Evolutionary conservation across 371 early-diverging fungal species (phyloP).

Genomic region (Actinomortierella ambigua): DNA sequence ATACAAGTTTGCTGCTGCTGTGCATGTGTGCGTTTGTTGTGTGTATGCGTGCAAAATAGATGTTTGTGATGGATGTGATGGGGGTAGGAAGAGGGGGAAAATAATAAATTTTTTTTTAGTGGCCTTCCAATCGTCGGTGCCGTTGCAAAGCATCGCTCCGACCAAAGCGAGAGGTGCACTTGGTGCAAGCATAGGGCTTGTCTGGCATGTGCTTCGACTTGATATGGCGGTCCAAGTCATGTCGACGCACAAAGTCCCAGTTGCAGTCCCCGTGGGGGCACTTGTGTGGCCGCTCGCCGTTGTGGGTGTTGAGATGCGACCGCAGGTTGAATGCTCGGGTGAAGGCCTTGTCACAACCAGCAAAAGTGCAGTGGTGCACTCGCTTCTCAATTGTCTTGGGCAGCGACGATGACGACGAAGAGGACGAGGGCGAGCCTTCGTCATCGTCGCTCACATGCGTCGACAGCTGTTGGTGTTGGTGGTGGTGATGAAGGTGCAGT

Average conservation of each 20-base stretch:
- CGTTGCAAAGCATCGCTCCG: conserved; percentile 40
- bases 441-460: too few relatives aligned
- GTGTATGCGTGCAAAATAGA: too few relatives aligned
- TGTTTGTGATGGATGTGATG: too few relatives aligned
- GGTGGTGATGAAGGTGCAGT: too few relatives aligned
- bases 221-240: conserved; percentile 83
- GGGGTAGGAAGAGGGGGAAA: too few relatives aligned
- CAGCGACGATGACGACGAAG: conserved; percentile 10
- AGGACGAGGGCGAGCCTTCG: conserved; percentile 2
- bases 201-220: conserved; percentile 45
- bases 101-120: conserved; percentile 6
- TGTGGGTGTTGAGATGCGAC: conserved; percentile 79
- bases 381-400: conserved; percentile 39
- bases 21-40: too few relatives aligned
- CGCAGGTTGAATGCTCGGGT: conserved; percentile 84
- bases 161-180: conserved; percentile 39
- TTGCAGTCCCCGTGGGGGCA: conserved; percentile 68
- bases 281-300: conserved; percentile 67
- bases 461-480: too few relatives aligned
- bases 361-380: conserved; percentile 50
- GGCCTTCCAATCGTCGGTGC: conserved; percentile 42
- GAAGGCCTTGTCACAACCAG: conserved; percentile 73
- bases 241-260: conserved; percentile 70
- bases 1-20: too few relatives aligned
- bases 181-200: conserved; percentile 43